Conservation (phyloP, 305 asterid species). For the Rubia balearica region DNA sequence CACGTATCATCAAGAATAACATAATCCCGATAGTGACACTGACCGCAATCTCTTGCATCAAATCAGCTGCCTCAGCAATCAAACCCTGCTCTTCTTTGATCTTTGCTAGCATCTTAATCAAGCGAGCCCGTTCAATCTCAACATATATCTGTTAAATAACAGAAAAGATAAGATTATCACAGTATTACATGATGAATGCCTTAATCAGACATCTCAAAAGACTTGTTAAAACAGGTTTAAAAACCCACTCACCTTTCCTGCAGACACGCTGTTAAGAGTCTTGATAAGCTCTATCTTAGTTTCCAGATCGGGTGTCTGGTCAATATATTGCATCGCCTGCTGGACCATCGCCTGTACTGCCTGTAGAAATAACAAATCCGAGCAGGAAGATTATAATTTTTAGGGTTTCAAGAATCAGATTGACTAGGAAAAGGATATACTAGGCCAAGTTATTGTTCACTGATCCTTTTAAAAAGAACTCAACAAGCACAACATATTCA, state of each 20-base stretch:
- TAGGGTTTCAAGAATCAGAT: conserved; percentile 6
- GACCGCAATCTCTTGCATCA: conserved; percentile 98
- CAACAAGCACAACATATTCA: neutral
- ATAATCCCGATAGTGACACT: conserved; percentile 24
- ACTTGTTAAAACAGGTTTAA: neutral
- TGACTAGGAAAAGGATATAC: neutral
- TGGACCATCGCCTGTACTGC: conserved; percentile 98
- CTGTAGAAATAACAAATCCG: conserved; percentile 31
- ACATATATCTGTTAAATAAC: conserved; percentile 54
- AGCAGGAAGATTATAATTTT: neutral
- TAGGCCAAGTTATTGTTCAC: neutral
- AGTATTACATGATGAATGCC: neutral
- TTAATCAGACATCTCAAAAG: conserved; percentile 5
- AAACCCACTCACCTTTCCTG: conserved; percentile 64
- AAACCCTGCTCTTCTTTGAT: conserved; percentile 79
- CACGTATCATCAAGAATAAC: neutral
- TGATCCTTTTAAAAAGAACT: neutral
- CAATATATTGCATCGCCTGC: conserved; percentile 88
- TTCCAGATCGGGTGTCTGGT: conserved; percentile 86
- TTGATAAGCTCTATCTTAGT: conserved; percentile 77
- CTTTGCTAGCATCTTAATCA: conserved; percentile 76
- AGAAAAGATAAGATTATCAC: neutral
- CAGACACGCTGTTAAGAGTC: conserved; percentile 82
- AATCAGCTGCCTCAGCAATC: conserved; percentile 82
- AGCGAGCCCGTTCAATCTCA: conserved; percentile 87